phyloP scores from a whole-genome alignment of 1,139 yeast species.

The Yamadazyma jaroonii region DNA sequence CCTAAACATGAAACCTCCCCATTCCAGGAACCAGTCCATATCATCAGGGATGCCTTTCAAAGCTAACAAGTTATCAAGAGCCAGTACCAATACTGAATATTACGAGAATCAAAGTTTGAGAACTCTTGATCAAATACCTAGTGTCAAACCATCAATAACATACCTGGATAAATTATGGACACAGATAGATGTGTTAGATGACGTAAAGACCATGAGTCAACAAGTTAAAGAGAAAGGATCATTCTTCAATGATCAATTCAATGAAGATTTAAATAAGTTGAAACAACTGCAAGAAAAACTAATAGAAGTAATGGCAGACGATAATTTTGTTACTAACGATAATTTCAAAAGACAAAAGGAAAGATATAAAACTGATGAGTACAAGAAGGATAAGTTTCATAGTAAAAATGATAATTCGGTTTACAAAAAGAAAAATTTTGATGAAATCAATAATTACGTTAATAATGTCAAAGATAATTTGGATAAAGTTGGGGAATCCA shows the following conservation, averaged over 20 bases:
- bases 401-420: conserved; percentile 10
- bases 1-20: not conserved
- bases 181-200: conserved; percentile 82
- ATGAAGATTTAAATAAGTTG: conserved; percentile 51
- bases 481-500: conserved; percentile 34
- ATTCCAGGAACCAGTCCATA: conserved; percentile 8
- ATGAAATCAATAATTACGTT: conserved; percentile 37
- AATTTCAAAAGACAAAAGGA: conserved; percentile 25
- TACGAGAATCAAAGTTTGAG: conserved; percentile 29
- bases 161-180: conserved; percentile 82
- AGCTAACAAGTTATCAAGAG: conserved; percentile 18
- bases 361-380: conserved; percentile 5
- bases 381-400: conserved; percentile 17
- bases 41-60: conserved; percentile 1
- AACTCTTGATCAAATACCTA: conserved; percentile 44
- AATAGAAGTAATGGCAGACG: conserved; percentile 52
- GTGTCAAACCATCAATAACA: conserved; percentile 51
- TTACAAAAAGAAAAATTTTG: conserved; percentile 34
- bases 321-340: conserved; percentile 21
- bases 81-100: conserved; percentile 24
- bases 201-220: conserved; percentile 64
- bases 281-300: conserved; percentile 61
- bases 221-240: conserved; percentile 52
- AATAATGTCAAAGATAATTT: conserved; percentile 33
- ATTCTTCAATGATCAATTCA: conserved; percentile 63